Percentiles rank a stretch among this genome's conserved stretches.
These are phyloP conservation scores for Mortierella sp. DNA, from an alignment of 371 early-diverging fungal genomes.

Conservation along the genomic window DNA sequence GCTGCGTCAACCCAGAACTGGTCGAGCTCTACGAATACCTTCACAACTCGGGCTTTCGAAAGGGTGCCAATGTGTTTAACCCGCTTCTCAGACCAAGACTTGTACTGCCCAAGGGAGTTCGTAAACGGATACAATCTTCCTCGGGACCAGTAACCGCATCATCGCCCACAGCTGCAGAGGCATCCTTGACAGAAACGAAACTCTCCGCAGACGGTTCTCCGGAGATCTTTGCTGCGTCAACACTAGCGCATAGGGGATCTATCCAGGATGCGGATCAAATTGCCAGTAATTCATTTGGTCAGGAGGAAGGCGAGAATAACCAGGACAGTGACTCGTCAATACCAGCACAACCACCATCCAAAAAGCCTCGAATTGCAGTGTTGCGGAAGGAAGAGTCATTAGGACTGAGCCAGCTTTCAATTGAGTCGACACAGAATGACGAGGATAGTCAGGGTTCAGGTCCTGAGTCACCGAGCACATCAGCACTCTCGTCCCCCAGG, in stretches of 20 bases:
- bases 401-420: slow-evolving; percentile 18
- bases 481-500: not conserved
- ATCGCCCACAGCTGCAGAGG: not conserved
- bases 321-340: not conserved
- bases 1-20: slow-evolving; percentile 42
- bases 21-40: slow-evolving; percentile 56
- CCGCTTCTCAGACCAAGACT: slow-evolving; percentile 7
- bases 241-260: not conserved
- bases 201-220: not conserved
- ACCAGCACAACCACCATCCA: slow-evolving; percentile 2
- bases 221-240: not conserved
- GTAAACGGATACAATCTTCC: slow-evolving; percentile 22
- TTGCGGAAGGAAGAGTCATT: slow-evolving; percentile 5
- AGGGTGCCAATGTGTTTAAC: slow-evolving; percentile 19
- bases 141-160: not conserved
- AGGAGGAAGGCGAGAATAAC: not conserved
- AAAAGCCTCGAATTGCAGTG: slow-evolving; percentile 24
- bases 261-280: slow-evolving; percentile 6
- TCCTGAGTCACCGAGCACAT: not conserved
- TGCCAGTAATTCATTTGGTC: not conserved
- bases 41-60: slow-evolving; percentile 36
- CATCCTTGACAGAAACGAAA: not conserved
- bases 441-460: not conserved
- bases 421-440: not conserved
- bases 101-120: slow-evolving; percentile 14